Percentiles rank a stretch among this genome's conserved stretches.
Evolutionary conservation across 495 filamentous ascomycete genomes (phyloP).

Genomic region (Mycothermus thermophilus): DNA sequence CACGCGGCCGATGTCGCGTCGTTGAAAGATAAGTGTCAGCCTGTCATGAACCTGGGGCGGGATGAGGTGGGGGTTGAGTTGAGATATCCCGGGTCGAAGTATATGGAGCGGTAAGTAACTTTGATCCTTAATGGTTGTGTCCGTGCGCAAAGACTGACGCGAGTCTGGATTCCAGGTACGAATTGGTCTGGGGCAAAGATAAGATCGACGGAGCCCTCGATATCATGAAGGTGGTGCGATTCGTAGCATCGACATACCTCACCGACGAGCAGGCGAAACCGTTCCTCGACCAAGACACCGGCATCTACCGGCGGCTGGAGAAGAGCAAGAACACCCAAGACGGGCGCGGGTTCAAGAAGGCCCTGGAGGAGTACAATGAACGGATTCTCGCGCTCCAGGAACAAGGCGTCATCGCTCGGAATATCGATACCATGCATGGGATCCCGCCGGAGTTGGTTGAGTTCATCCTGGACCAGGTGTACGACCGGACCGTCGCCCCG

Average conservation of each 20-base stretch:
- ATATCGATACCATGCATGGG: slow-evolving; percentile 49
- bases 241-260: slow-evolving; percentile 60
- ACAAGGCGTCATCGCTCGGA: slow-evolving; percentile 53
- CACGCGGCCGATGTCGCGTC: slow-evolving; percentile 56
- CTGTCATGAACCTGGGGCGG: slow-evolving; percentile 30
- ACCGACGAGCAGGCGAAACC: slow-evolving; percentile 46
- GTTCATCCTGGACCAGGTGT: slow-evolving; percentile 75
- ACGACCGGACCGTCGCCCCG: slow-evolving; percentile 83
- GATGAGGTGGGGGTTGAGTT: slow-evolving; percentile 45
- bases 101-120: slow-evolving; percentile 56
- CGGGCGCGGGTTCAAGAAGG: slow-evolving; percentile 50
- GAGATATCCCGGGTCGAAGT: slow-evolving; percentile 59
- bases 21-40: slow-evolving; percentile 34
- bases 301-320: slow-evolving; percentile 58
- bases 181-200: slow-evolving; percentile 63
- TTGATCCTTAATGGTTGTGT: not conserved
- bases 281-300: slow-evolving; percentile 59
- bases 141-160: no score
- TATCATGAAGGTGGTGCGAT: slow-evolving; percentile 64
- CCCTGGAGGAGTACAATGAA: slow-evolving; percentile 64
- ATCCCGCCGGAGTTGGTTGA: slow-evolving; percentile 58
- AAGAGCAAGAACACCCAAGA: slow-evolving; percentile 47
- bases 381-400: slow-evolving; percentile 43
- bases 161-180: slow-evolving; percentile 59
- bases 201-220: slow-evolving; percentile 78